These are phyloP conservation scores for Corrigiola litoralis DNA, from an alignment of 179 eudicot species.

Conservation along the genomic window DNA sequence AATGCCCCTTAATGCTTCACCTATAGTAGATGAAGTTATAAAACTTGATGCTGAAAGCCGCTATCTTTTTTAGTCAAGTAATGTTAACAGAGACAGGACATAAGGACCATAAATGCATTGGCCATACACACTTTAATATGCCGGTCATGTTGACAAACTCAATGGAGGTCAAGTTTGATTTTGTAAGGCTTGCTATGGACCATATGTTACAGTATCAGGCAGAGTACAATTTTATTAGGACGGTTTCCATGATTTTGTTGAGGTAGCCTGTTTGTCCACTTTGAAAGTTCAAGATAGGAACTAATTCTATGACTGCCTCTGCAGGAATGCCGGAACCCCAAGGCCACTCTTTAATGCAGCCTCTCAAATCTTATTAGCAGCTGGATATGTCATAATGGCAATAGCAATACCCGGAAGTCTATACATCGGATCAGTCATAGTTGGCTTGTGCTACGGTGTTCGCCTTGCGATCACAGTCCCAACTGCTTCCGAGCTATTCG, in stretches of 20 bases:
- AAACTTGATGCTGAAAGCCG: too few relatives aligned
- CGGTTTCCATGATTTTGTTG: neutral
- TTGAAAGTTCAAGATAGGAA: neutral
- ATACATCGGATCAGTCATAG: slow-evolving; percentile 68
- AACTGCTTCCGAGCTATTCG: slow-evolving; percentile 87
- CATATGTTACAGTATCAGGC: too few relatives aligned
- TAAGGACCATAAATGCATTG: slow-evolving; percentile 1
- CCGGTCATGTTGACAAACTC: neutral
- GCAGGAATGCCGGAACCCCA: slow-evolving; percentile 78
- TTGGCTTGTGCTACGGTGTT: slow-evolving; percentile 90
- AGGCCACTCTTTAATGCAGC: slow-evolving; percentile 92
- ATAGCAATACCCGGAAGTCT: slow-evolving; percentile 74
- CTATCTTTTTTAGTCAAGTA: neutral
- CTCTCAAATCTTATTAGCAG: slow-evolving; percentile 72
- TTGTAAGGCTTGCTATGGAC: slow-evolving; percentile 5
- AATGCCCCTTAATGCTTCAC: too few relatives aligned
- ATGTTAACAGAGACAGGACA: neutral
- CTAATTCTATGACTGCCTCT: slow-evolving; percentile 1
- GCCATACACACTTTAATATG: neutral
- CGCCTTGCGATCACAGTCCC: slow-evolving; percentile 87
- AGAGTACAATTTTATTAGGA: too few relatives aligned
- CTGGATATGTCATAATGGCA: slow-evolving; percentile 71
- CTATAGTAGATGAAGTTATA: too few relatives aligned
- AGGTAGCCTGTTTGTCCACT: neutral
- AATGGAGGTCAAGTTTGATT: neutral